Evolutionary conservation across 2,329 filamentous ascomycete genomes (phyloP).

Genomic region (Malbranchea zuffiana): DNA sequence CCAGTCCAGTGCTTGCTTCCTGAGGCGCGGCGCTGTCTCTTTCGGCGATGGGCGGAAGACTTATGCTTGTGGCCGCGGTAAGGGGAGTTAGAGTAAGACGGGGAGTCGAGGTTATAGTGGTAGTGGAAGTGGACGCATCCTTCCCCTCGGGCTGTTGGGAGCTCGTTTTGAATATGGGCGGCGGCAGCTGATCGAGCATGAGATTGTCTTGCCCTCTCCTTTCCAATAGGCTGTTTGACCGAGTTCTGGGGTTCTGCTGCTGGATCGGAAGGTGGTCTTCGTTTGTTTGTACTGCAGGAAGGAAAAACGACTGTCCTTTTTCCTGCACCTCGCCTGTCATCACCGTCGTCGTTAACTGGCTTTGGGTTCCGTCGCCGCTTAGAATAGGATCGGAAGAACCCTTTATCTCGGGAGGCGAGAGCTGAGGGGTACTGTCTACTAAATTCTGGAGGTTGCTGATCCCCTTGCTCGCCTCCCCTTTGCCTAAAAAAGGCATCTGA

Average conservation of each 20-base stretch:
- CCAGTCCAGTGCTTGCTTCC: no score
- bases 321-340: no score
- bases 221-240: not conserved
- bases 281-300: not conserved
- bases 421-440: slow-evolving; percentile 19
- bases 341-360: not conserved
- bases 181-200: not conserved
- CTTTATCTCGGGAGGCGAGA: slow-evolving; percentile 10
- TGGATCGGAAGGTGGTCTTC: not conserved
- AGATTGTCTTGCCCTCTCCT: not conserved
- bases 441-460: no score
- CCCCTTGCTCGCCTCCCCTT: no score
- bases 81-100: no score
- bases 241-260: not conserved
- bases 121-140: slow-evolving; percentile 31
- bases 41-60: no score
- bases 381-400: not conserved
- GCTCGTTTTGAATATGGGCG: not conserved
- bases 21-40: no score
- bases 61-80: slow-evolving; percentile 5
- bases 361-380: not conserved
- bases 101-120: slow-evolving; percentile 27
- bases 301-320: no score
- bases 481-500: no score
- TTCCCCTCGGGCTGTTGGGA: slow-evolving; percentile 5